A percentile compares a stretch with the other conserved stretches of the same genome.
Conservation (phyloP, 2,329 filamentous ascomycete species). For the Amphichorda felina region DNA sequence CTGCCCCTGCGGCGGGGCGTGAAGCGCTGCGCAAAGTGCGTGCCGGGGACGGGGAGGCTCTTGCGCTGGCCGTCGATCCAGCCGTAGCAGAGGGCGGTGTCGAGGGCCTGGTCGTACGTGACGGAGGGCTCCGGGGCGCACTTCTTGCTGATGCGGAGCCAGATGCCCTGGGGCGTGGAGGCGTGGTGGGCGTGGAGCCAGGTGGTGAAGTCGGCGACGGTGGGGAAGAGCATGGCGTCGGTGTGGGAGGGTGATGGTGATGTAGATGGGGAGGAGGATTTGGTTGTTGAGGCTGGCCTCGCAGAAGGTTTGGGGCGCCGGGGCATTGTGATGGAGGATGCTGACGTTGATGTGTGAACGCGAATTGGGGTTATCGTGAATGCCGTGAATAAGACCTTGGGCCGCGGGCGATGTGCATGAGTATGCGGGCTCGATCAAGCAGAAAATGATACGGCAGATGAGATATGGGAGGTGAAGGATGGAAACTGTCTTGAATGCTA, state of each 20-base stretch:
- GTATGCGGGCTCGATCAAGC: no score
- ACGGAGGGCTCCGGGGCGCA: constrained; percentile 30
- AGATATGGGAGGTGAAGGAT: no score
- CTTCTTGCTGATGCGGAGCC: constrained; percentile 38
- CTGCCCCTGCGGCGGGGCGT: constrained; percentile 43
- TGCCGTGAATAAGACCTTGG: no score
- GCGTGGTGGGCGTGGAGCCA: constrained; percentile 26
- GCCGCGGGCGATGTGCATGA: no score
- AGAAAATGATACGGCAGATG: no score
- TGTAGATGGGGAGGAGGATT: background rate
- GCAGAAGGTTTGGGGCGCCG: no score
- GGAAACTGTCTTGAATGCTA: no score
- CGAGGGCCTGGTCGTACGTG: constrained; percentile 38
- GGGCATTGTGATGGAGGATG: no score
- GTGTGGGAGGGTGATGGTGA: background rate
- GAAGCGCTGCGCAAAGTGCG: constrained; percentile 42
- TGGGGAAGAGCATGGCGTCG: constrained; percentile 10
- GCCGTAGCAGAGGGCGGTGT: constrained; percentile 45
- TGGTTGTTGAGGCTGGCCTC: background rate
- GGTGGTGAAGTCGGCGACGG: constrained; percentile 16
- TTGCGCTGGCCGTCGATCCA: constrained; percentile 50
- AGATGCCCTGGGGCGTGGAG: constrained; percentile 22
- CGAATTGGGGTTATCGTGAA: no score
- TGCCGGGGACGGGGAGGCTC: constrained; percentile 13
- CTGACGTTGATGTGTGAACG: no score